Base-by-base conservation (phyloP, 805 yeast genomes). In the Clavispora phyllophila region DNA sequence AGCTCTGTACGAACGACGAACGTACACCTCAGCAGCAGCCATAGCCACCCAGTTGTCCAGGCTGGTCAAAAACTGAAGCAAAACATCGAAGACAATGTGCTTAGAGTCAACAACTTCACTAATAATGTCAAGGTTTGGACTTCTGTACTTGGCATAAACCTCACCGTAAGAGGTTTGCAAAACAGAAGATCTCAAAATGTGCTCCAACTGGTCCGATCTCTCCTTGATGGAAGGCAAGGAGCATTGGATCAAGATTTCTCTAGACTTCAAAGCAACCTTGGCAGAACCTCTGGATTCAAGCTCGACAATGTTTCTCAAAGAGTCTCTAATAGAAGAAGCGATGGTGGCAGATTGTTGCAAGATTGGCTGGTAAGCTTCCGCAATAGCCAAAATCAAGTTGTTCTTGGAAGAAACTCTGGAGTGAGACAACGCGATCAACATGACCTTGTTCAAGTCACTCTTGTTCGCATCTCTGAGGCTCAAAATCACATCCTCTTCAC, bases 1-100 rank as follows among this genome's bases (percentile, higher is more conserved):
- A 29, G 98, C 98, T 59, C 98, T 82, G 73, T 90, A 93, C 36
- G 98, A 95, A 65, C 99, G 84, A 65, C 98, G 84, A 46, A 90
- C 83, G 65, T 93, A 93, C 45, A 93, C 96, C 68, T 93, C 97
- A 36, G 96, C 88, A 28, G 99, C 98, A 28, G 99, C 98, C 51
- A 91, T 79, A 3, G 91, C 85, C 47, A 93, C 91, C 75, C 87
- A 87, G 37, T 84, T 86, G 58, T 95, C 97, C 10, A 76, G 58
- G 54, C 87, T 85, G 42, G 77, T 79, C 68, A 93, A 79, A 69
- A 93, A 93, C 68, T 88, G 97, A 36, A 95, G 78, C 63, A 93
- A 77, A 29, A 95, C 98, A 62, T 93, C 99, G 63, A 91, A 93
- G 15, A 93, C 97, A 46, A 91, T 87, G 69, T 87, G 95, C 63